These are phyloP conservation scores for Tylopilus rubrobrunneus DNA, from an alignment of 768 basidiomycete genomes.

Conservation along the genomic window DNA sequence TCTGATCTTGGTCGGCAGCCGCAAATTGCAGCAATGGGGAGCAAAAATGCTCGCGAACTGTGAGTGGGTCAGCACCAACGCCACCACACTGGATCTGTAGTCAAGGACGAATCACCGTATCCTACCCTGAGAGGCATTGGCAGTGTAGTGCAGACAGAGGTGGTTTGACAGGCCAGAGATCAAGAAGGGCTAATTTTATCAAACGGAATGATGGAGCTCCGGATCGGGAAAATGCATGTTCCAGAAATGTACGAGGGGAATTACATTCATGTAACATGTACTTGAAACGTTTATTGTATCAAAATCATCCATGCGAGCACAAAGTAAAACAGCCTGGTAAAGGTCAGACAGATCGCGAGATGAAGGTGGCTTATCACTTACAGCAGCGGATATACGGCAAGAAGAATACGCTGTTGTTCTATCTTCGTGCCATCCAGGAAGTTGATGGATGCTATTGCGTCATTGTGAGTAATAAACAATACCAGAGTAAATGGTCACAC, in stretches of 20 bases:
- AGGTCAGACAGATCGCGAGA: neutral
- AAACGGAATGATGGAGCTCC: neutral
- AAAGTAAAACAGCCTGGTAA: slow-evolving; percentile 80
- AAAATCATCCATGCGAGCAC: slow-evolving; percentile 96
- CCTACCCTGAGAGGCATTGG: slow-evolving; percentile 30
- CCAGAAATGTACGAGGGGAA: slow-evolving; percentile 1
- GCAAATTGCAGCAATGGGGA: slow-evolving; percentile 88
- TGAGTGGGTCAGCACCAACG: slow-evolving; percentile 3
- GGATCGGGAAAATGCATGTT: neutral
- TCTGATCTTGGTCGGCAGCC: slow-evolving; percentile 59
- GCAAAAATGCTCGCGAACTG: slow-evolving; percentile 87
- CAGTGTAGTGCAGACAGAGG: neutral
- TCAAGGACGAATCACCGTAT: slow-evolving; percentile 23
- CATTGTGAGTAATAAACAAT: neutral
- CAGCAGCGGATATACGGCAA: slow-evolving; percentile 96
- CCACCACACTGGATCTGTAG: neutral
- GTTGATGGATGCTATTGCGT: slow-evolving; percentile 75
- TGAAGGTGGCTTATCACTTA: slow-evolving; percentile 36
- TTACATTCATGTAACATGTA: slow-evolving; percentile 15
- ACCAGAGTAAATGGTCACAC: neutral
- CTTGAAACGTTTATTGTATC: slow-evolving; percentile 54
- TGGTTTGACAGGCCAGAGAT: neutral
- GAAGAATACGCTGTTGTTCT: slow-evolving; percentile 81
- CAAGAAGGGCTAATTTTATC: neutral
- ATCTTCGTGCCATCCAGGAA: slow-evolving; percentile 95